These are phyloP conservation scores for Ustilago curta DNA, from an alignment of 1,284 basidiomycete species.

Conservation along the genomic window DNA sequence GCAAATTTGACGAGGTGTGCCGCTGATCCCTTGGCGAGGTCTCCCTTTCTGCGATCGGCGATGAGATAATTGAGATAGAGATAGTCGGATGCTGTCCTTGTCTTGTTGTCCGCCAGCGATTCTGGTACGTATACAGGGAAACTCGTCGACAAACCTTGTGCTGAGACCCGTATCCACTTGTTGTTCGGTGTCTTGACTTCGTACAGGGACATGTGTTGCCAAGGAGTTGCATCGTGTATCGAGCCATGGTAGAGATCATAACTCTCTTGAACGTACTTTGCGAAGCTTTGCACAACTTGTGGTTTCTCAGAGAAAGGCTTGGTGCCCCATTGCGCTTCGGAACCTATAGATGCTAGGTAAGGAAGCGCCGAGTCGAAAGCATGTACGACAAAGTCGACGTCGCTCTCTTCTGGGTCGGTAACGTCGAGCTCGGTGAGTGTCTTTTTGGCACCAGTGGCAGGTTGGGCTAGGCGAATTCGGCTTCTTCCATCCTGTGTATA, in stretches of 20 bases:
- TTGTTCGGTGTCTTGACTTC: slow-evolving; percentile 17
- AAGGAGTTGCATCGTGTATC: neutral
- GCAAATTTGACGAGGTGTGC: slow-evolving; percentile 20
- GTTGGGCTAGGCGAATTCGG: slow-evolving; percentile 26
- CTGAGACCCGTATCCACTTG: slow-evolving; percentile 31
- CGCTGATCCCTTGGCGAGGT: slow-evolving; percentile 32
- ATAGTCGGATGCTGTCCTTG: slow-evolving; percentile 12
- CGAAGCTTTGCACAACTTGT: neutral
- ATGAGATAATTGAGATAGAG: slow-evolving; percentile 47
- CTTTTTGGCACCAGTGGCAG: slow-evolving; percentile 1
- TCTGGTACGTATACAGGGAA: slow-evolving; percentile 32
- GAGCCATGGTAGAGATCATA: slow-evolving; percentile 6
- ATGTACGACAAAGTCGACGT: slow-evolving; percentile 38
- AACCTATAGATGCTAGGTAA: slow-evolving; percentile 51
- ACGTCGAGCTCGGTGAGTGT: slow-evolving; percentile 20
- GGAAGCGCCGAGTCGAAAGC: slow-evolving; percentile 52
- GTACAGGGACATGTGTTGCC: slow-evolving; percentile 23
- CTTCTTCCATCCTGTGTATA: slow-evolving; percentile 1
- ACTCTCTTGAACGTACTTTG: slow-evolving; percentile 14
- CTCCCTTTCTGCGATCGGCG: slow-evolving; percentile 26
- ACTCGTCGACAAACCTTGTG: slow-evolving; percentile 8
- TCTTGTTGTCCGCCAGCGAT: neutral
- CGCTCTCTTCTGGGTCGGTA: slow-evolving; percentile 31
- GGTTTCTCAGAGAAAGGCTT: slow-evolving; percentile 32
- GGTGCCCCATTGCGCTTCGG: slow-evolving; percentile 51